These are phyloP conservation scores for Ceratocystis harringtonii DNA, from an alignment of 2,329 filamentous ascomycete species.

Conservation along the genomic window DNA sequence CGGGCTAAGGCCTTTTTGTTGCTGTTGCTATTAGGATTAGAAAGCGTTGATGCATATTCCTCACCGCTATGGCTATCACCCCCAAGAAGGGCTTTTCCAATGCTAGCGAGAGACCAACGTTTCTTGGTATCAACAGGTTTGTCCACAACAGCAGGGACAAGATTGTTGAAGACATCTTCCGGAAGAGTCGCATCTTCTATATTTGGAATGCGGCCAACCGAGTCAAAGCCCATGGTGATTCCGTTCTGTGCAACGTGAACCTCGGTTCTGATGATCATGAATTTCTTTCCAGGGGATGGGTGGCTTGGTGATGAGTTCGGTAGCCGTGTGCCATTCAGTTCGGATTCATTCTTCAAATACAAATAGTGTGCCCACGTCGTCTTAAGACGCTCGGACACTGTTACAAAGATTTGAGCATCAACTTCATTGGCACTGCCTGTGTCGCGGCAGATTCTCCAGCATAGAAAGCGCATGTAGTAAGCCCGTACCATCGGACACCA, in stretches of 20 bases:
- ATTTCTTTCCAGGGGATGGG: constrained; percentile 69
- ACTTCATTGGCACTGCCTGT: constrained; percentile 48
- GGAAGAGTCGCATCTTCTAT: constrained; percentile 19
- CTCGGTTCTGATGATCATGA: constrained; percentile 80
- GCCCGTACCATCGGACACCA: constrained; percentile 93
- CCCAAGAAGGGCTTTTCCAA: constrained; percentile 43
- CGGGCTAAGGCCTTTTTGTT: not conserved
- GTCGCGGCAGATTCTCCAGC: constrained; percentile 74
- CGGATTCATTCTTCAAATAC: constrained; percentile 54
- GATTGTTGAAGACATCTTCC: constrained; percentile 21
- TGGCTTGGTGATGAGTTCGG: constrained; percentile 68
- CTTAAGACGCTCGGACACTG: constrained; percentile 52
- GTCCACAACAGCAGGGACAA: constrained; percentile 10
- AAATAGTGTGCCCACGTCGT: constrained; percentile 68
- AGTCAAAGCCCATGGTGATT: constrained; percentile 37
- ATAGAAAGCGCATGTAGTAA: constrained; percentile 80
- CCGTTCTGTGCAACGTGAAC: constrained; percentile 33
- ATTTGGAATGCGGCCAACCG: constrained; percentile 25
- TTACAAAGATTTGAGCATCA: constrained; percentile 53
- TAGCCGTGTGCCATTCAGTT: constrained; percentile 23
- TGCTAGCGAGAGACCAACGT: constrained; percentile 46
- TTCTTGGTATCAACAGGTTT: constrained; percentile 36
- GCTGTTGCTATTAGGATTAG: constrained; percentile 20
- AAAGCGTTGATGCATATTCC: constrained; percentile 19
- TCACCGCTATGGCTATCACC: constrained; percentile 11